Base-by-base conservation (phyloP, 129 eudicot genomes). In the Deinandra increscens region DNA sequence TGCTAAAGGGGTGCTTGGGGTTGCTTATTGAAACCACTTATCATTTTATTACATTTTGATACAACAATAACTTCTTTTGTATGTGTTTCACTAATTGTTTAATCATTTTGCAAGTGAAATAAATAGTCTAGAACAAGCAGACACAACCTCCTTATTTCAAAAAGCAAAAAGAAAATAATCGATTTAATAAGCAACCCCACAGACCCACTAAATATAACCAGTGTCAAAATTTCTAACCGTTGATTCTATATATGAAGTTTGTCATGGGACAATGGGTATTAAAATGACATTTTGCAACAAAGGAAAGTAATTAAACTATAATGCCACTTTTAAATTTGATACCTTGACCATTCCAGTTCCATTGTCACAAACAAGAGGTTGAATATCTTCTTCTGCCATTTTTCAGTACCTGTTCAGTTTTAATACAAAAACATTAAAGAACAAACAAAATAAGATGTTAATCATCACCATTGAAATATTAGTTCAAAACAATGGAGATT, bases 331-430 rank as follows among this genome's bases (percentile, higher is more conserved):
- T 64, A 60, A 55, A 20, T 18, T 38, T 53, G 14, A 74, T 82
- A 85, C 90, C 90, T 85, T 85, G 60, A 85, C 90, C 90, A 85
- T 85, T 54, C 91, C 91, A 44, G 87, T 85, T 79, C 91, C 91
- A 73, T 82, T 85, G 33, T 85, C 87, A 58, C 91, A 85, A 62
- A 85, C 91, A 44, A 85, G 84, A 23, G 87, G 91, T 51, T 85
- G 90, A 68, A 82, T 82, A 60, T 84, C 86, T 73, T 81, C 86
- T 23, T 84, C 88, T 17, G 88, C 88, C 88, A 84, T 84, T 37
- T 81, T 73, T 18, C 73, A 73, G 64, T 56, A 69, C 72, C 86
- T 78, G 68, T 58, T 29, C 1, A 12, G 63, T 31, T 65, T 68
- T 4, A 46, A 33, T 14, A 45, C 38, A 65, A 1, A 44, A 74